These are phyloP conservation scores for Xylariaceae sp. DNA, from an alignment of 2,329 filamentous ascomycete species.

Conservation along the genomic window DNA sequence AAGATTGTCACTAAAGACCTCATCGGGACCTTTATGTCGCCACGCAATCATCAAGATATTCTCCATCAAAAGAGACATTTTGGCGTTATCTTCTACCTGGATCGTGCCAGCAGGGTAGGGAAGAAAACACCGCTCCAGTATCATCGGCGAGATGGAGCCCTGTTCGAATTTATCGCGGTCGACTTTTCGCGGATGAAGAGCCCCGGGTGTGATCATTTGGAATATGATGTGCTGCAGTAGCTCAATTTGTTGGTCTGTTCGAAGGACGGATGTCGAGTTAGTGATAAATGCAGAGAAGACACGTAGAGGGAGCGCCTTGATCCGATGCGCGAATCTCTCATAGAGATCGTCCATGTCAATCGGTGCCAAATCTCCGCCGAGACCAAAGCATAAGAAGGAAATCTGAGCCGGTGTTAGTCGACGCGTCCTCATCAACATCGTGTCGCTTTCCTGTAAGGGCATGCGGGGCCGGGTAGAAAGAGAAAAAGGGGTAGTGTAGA, in stretches of 20 bases:
- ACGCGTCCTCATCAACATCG: background rate
- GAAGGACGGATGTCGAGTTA: constrained; percentile 36
- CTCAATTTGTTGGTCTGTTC: constrained; percentile 38
- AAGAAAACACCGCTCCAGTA: constrained; percentile 57
- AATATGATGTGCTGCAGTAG: constrained; percentile 43
- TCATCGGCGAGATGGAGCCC: constrained; percentile 39
- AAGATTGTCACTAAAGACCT: constrained; percentile 36
- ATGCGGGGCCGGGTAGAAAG: background rate
- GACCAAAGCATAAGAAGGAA: constrained; percentile 43
- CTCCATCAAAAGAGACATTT: constrained; percentile 65
- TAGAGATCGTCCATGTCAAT: constrained; percentile 50
- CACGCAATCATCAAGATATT: constrained; percentile 53
- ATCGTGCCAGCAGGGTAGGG: constrained; percentile 59
- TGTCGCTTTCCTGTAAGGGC: background rate
- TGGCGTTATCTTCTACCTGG: constrained; percentile 62
- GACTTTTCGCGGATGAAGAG: constrained; percentile 39
- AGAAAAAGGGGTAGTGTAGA: background rate
- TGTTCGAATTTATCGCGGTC: constrained; percentile 35
- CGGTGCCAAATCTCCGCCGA: constrained; percentile 36
- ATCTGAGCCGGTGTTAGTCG: constrained; percentile 32
- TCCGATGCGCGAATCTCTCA: constrained; percentile 50
- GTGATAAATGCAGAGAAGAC: constrained; percentile 53
- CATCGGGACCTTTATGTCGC: constrained; percentile 26
- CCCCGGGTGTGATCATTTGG: constrained; percentile 40
- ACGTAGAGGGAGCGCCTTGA: constrained; percentile 54